Evolutionary conservation across 2,329 filamentous ascomycete genomes (phyloP).

Genomic region (Blastomyces percursus): DNA sequence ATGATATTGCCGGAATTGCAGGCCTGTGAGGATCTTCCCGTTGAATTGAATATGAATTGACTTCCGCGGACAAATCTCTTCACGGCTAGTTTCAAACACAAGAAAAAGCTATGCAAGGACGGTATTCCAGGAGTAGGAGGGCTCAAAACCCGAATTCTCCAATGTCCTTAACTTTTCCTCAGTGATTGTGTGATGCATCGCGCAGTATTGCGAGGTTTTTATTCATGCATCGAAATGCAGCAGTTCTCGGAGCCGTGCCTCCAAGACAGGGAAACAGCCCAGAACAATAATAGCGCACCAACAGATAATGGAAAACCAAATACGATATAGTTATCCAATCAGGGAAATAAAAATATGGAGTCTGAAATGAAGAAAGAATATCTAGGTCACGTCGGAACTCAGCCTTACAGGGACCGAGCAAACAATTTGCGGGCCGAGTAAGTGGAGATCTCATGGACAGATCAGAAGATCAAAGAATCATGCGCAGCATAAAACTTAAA

Average conservation of each 20-base stretch:
- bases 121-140: no score
- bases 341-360: neutral
- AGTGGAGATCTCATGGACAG: neutral
- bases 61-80: no score
- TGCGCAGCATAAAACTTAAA: neutral
- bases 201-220: neutral
- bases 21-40: no score
- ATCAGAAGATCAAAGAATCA: neutral
- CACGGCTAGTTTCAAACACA: no score
- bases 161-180: neutral
- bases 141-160: no score
- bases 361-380: neutral
- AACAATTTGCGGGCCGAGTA: neutral
- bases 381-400: neutral
- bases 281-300: neutral
- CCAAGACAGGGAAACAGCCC: no score
- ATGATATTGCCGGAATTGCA: no score
- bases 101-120: no score
- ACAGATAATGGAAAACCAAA: neutral
- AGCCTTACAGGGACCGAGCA: neutral
- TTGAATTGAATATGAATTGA: no score
- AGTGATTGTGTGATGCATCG: neutral
- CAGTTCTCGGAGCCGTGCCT: neutral
- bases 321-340: neutral
- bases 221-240: neutral